These are phyloP conservation scores for Syzygium grande DNA, from an alignment of 345 rosid genomes.

Conservation along the genomic window DNA sequence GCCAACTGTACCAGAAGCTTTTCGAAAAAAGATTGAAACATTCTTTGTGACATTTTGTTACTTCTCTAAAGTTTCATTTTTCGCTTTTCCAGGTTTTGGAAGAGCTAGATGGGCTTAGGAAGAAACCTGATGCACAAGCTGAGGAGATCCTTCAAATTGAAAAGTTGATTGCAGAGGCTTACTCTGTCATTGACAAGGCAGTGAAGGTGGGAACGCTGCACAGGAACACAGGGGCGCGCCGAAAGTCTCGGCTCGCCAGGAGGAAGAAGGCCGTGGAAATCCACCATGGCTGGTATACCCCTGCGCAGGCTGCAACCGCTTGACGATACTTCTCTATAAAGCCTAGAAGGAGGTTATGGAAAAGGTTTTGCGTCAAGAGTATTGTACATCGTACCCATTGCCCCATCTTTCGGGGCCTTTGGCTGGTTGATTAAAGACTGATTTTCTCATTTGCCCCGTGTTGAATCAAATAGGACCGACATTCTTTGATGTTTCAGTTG, in stretches of 20 bases:
- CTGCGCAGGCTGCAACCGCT: slow-evolving; percentile 17
- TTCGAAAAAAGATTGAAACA: background rate
- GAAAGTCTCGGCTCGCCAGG: slow-evolving; percentile 88
- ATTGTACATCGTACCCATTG: background rate
- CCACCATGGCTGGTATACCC: slow-evolving; percentile 85
- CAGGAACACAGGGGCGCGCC: slow-evolving; percentile 72
- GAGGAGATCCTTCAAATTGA: slow-evolving; percentile 69
- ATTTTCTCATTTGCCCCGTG: background rate
- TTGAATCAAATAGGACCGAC: background rate
- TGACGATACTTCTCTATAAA: background rate
- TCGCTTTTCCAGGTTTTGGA: slow-evolving; percentile 57
- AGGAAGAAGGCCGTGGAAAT: slow-evolving; percentile 84
- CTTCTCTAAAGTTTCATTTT: background rate
- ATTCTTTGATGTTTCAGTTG: background rate
- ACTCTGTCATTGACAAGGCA: slow-evolving; percentile 80
- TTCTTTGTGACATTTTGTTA: background rate
- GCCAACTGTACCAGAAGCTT: background rate
- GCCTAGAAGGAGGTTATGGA: background rate
- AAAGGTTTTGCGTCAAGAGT: background rate
- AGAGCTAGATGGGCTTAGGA: slow-evolving; percentile 63
- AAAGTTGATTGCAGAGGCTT: slow-evolving; percentile 81
- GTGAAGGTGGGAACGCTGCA: slow-evolving; percentile 65
- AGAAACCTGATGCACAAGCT: slow-evolving; percentile 68
- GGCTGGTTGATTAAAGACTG: background rate
- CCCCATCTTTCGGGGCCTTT: background rate